Percentiles rank a stretch among this genome's conserved stretches.
Evolutionary conservation across 2,329 filamentous ascomycete genomes (phyloP).

Genomic region (Periconia digitata): DNA sequence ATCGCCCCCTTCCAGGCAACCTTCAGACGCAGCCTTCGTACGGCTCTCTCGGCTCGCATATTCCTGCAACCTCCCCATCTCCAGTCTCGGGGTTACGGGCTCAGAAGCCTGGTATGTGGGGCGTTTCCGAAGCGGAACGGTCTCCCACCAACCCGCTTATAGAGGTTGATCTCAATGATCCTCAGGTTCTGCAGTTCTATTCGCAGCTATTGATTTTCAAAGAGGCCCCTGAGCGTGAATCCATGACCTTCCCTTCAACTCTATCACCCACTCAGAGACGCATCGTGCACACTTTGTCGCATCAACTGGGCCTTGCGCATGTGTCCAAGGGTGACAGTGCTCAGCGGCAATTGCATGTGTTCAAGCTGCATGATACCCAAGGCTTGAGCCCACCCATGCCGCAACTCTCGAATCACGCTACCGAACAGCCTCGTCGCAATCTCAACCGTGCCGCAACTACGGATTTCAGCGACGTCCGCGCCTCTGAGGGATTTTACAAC

Average conservation of each 20-base stretch:
- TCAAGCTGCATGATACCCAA: constrained; percentile 64
- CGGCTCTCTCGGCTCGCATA: constrained; percentile 69
- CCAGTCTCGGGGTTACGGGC: constrained; percentile 62
- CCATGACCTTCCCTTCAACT: constrained; percentile 79
- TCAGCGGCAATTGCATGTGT: constrained; percentile 86
- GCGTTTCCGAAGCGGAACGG: constrained; percentile 8
- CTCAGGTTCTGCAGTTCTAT: constrained; percentile 82
- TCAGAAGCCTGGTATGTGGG: constrained; percentile 47
- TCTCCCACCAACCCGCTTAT: constrained; percentile 25
- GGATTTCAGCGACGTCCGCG: constrained; percentile 84
- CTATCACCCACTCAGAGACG: constrained; percentile 82
- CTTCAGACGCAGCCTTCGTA: constrained; percentile 86
- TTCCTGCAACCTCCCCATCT: constrained; percentile 66
- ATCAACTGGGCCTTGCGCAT: constrained; percentile 91
- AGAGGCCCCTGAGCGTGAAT: constrained; percentile 74
- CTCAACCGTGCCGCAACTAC: constrained; percentile 95
- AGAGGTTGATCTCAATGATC: constrained; percentile 90
- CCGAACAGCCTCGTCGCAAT: constrained; percentile 78
- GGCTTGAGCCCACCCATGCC: constrained; percentile 64
- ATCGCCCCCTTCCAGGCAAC: constrained; percentile 70
- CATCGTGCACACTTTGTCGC: constrained; percentile 89
- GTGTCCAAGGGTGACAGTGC: constrained; percentile 86
- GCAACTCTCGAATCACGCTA: constrained; percentile 64
- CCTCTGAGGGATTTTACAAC: constrained; percentile 73
- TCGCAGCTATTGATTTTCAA: constrained; percentile 89